Conservation (phyloP, 2,329 filamentous ascomycete genomes). For the Lasiodiplodia hormozganensis region DNA sequence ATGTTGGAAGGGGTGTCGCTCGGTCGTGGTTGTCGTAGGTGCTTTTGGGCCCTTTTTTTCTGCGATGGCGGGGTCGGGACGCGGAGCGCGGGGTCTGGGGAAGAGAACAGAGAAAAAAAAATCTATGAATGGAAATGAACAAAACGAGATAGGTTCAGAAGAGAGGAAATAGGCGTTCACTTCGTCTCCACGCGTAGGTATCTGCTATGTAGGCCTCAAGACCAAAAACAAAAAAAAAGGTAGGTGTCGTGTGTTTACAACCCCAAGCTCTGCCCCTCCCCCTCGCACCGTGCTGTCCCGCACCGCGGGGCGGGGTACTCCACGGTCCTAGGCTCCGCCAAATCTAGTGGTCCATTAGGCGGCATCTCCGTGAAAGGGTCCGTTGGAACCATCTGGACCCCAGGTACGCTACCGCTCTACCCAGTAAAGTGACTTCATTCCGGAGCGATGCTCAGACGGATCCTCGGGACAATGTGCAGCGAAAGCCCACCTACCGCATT, state of each 20-base stretch:
- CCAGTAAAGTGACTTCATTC: neutral
- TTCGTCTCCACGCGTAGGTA: neutral
- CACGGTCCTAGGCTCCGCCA: neutral
- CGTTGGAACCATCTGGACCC: neutral
- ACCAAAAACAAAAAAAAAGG: neutral
- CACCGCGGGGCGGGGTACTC: conserved; percentile 6
- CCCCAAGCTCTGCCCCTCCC: neutral
- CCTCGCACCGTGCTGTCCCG: conserved; percentile 20
- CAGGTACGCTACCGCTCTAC: neutral
- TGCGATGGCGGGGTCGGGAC: neutral
- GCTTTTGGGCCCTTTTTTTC: neutral
- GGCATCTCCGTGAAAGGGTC: neutral
- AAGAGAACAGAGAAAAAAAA: neutral
- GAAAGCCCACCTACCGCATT: neutral
- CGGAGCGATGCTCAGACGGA: neutral
- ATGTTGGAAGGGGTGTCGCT: too few relatives aligned
- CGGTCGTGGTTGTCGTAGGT: neutral
- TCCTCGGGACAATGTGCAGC: conserved; percentile 18
- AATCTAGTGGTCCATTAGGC: neutral
- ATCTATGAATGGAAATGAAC: neutral
- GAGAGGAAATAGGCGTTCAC: neutral
- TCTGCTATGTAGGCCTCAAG: neutral
- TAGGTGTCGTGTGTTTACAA: neutral
- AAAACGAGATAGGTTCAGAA: neutral
- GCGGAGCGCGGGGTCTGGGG: conserved; percentile 9